Conservation (phyloP, 2,329 filamentous ascomycete genomes). For the Amauroascus verrucosus region DNA sequence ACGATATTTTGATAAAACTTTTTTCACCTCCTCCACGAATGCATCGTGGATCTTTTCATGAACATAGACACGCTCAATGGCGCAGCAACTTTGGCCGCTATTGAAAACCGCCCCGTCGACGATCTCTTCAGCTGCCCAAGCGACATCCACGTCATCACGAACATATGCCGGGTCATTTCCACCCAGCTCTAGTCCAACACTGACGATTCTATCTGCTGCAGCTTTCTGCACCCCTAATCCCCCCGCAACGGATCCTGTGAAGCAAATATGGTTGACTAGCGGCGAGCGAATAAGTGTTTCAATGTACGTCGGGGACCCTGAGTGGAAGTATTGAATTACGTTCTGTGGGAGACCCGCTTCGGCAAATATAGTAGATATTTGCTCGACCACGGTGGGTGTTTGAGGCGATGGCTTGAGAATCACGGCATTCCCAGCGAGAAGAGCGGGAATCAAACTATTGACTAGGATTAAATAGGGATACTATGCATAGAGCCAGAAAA, state of each 20-base stretch:
- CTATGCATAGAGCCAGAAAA: slow-evolving; percentile 37
- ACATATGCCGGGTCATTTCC: slow-evolving; percentile 94
- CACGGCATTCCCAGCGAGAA: slow-evolving; percentile 80
- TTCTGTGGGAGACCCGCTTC: slow-evolving; percentile 72
- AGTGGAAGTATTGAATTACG: slow-evolving; percentile 88
- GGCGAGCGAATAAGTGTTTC: slow-evolving; percentile 69
- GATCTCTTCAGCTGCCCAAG: slow-evolving; percentile 87
- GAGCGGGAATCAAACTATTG: slow-evolving; percentile 85
- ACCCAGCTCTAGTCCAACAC: slow-evolving; percentile 81
- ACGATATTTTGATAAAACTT: slow-evolving; percentile 69
- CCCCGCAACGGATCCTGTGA: slow-evolving; percentile 84
- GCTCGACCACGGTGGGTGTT: slow-evolving; percentile 84
- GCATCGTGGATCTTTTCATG: slow-evolving; percentile 72
- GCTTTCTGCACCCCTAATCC: slow-evolving; percentile 78
- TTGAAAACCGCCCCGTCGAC: slow-evolving; percentile 96
- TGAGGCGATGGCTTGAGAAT: slow-evolving; percentile 93
- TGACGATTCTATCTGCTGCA: slow-evolving; percentile 71
- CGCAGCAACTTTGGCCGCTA: slow-evolving; percentile 95
- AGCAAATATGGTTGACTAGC: slow-evolving; percentile 71
- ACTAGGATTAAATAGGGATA: slow-evolving; percentile 91
- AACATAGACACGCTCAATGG: slow-evolving; percentile 84
- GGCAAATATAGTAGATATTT: slow-evolving; percentile 62
- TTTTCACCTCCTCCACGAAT: slow-evolving; percentile 69
- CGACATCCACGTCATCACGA: slow-evolving; percentile 71
- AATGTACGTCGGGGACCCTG: slow-evolving; percentile 64